These are phyloP conservation scores for Carex kokanica DNA, from an alignment of 176 grass and related monocot genomes.

Conservation along the genomic window DNA sequence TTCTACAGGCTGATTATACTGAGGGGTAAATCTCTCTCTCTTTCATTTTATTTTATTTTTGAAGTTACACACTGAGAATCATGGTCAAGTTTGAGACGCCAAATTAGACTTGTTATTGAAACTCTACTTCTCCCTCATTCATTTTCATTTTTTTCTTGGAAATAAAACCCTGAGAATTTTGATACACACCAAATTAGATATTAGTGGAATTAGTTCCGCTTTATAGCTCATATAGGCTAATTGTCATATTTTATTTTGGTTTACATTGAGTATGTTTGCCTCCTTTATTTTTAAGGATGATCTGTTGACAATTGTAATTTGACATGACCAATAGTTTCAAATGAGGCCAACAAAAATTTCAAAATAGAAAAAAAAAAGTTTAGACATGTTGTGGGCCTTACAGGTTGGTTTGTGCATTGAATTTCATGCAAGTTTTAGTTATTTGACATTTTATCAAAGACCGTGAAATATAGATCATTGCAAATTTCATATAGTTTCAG, in stretches of 20 bases:
- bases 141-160: not conserved
- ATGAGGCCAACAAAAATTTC: not conserved
- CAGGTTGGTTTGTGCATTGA: not conserved
- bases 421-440: not conserved
- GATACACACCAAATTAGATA: not conserved
- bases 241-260: not conserved
- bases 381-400: not conserved
- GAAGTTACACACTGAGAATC: not conserved
- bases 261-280: too few relatives aligned
- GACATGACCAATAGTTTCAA: not conserved
- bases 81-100: too few relatives aligned
- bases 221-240: not conserved
- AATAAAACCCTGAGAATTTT: not conserved
- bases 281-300: not conserved
- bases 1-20: slow-evolving; percentile 81
- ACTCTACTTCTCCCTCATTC: not conserved
- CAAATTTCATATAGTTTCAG: not conserved
- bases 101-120: not conserved
- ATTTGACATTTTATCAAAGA: not conserved
- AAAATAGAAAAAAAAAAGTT: not conserved
- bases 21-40: slow-evolving; percentile 52
- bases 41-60: not conserved
- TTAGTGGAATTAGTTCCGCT: not conserved
- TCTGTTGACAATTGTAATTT: not conserved
- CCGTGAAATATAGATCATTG: not conserved